These are phyloP conservation scores for Avicennia marina DNA, from an alignment of 257 asterid genomes.

Conservation along the genomic window DNA sequence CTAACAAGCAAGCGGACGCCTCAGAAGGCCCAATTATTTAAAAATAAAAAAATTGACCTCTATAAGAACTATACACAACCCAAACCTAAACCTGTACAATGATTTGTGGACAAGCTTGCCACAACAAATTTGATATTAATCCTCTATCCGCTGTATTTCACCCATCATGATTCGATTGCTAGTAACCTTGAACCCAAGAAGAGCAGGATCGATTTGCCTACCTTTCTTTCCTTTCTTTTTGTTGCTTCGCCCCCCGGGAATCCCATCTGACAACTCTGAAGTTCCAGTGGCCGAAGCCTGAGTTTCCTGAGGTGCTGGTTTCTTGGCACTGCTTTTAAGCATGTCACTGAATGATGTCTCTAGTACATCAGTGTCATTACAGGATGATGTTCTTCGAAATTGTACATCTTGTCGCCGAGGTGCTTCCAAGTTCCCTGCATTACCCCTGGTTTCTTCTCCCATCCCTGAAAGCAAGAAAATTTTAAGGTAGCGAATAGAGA, in stretches of 20 bases:
- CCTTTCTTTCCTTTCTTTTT: conserved; percentile 98
- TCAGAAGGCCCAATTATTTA: no score
- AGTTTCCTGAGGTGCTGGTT: conserved; percentile 52
- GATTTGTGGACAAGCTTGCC: no score
- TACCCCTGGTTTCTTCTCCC: no score
- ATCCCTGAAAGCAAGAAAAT: no score
- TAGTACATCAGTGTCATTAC: conserved; percentile 67
- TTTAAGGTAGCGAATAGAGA: no score
- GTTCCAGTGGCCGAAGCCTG: conserved; percentile 23
- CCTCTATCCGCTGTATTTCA: conserved; percentile 87
- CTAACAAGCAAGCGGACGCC: no score
- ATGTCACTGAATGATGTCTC: conserved; percentile 96
- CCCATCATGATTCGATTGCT: conserved; percentile 99
- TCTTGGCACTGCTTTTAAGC: conserved; percentile 79
- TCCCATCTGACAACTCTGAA: conserved; percentile 39
- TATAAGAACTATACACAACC: no score
- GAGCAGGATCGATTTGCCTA: conserved; percentile 95
- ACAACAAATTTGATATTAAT: no score
- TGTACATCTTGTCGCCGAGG: no score
- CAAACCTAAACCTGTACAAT: no score
- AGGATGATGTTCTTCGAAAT: conserved; percentile 65
- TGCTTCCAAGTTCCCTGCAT: no score
- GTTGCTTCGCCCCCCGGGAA: conserved; percentile 44
- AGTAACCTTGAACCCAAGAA: conserved; percentile 96
- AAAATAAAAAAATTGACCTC: no score